Evolutionary conservation across 768 basidiomycete genomes (phyloP).

Genomic region (Artomyces pyxidatus): DNA sequence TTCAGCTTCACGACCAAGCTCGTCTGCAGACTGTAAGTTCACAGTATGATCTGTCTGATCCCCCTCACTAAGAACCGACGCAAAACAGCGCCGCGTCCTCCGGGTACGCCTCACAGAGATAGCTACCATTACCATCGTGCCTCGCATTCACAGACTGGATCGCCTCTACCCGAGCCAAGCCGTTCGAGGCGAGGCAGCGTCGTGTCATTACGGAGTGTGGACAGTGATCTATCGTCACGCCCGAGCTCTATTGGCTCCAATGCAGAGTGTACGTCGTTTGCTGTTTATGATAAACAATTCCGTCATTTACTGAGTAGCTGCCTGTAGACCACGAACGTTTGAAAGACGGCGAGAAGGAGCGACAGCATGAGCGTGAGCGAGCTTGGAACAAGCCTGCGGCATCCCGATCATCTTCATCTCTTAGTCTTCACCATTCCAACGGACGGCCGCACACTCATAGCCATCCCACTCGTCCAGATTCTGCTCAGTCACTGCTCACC

Average conservation of each 20-base stretch:
- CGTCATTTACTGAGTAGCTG: neutral
- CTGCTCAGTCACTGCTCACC: neutral
- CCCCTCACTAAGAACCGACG: neutral
- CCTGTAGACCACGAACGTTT: constrained; percentile 21
- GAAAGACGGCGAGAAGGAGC: constrained; percentile 24
- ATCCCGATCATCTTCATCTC: constrained; percentile 37
- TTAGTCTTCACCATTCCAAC: constrained; percentile 29
- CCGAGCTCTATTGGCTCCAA: constrained; percentile 9
- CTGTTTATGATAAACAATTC: neutral
- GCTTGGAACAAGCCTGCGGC: constrained; percentile 40
- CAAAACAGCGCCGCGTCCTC: neutral
- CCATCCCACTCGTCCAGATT: constrained; percentile 22
- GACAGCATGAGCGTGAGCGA: constrained; percentile 33
- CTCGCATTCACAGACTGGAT: constrained; percentile 14
- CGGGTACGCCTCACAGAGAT: constrained; percentile 10
- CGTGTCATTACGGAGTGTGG: constrained; percentile 4
- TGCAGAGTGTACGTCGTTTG: constrained; percentile 14
- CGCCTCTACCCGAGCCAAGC: constrained; percentile 12
- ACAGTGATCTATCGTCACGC: constrained; percentile 10
- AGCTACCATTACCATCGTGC: constrained; percentile 17
- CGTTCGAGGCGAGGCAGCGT: constrained; percentile 7
- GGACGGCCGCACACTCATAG: constrained; percentile 29
- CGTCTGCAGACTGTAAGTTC: constrained; percentile 3
- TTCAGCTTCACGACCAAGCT: constrained; percentile 1
- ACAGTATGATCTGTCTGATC: neutral